Percentiles rank a stretch among this genome's conserved stretches.
These are phyloP conservation scores for Rhizopus microsporus DNA, from an alignment of 371 early-diverging fungal species.

Conservation along the genomic window DNA sequence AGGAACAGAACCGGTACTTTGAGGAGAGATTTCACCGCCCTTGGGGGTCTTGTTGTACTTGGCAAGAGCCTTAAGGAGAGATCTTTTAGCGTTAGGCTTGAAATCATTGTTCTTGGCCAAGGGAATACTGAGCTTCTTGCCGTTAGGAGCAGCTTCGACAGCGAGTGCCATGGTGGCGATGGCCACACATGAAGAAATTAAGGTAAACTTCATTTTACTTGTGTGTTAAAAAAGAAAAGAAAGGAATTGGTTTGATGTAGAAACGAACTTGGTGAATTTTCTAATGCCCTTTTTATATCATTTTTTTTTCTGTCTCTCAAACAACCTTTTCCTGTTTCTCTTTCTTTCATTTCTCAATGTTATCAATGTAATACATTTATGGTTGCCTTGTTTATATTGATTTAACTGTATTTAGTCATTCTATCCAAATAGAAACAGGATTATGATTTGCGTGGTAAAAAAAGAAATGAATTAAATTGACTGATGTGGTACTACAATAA, in stretches of 20 bases:
- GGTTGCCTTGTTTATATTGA: no score
- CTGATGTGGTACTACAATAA: no score
- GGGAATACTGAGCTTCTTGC: constrained; percentile 17
- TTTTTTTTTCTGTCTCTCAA: neutral
- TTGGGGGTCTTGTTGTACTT: constrained; percentile 19
- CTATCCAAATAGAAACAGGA: no score
- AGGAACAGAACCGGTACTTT: constrained; percentile 15
- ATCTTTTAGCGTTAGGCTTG: constrained; percentile 20
- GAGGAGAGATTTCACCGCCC: constrained; percentile 1
- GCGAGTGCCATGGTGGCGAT: constrained; percentile 17
- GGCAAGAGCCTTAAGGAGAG: constrained; percentile 15
- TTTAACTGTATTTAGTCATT: no score
- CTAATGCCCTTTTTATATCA: neutral
- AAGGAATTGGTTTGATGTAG: neutral
- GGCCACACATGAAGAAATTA: constrained; percentile 19
- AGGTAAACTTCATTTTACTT: constrained; percentile 16
- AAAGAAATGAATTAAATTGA: no score
- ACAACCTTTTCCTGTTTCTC: no score
- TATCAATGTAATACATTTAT: no score
- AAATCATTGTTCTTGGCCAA: constrained; percentile 21
- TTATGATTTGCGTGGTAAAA: no score
- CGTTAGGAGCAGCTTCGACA: constrained; percentile 18
- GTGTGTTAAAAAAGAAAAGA: neutral
- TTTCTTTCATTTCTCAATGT: no score
- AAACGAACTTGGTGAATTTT: neutral